Percentiles rank a stretch among this genome's conserved stretches.
These are phyloP conservation scores for Fusarium floridanum DNA, from an alignment of 2,329 filamentous ascomycete genomes.

Conservation along the genomic window DNA sequence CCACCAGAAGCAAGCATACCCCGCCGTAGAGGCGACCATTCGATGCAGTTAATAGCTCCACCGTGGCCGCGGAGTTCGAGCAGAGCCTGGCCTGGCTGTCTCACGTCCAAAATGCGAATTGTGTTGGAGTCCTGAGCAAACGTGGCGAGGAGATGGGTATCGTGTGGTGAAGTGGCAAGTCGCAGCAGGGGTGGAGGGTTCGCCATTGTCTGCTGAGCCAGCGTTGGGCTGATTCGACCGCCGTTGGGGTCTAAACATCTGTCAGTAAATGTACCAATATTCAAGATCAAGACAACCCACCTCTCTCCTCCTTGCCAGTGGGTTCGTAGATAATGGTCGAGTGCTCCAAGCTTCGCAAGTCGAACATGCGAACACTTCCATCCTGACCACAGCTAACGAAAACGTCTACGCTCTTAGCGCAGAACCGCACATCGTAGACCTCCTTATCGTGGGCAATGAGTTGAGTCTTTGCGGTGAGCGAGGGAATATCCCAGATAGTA, in stretches of 20 bases:
- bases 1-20: conserved; percentile 92
- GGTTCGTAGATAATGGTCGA: conserved; percentile 99
- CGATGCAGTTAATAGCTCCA: conserved; percentile 88
- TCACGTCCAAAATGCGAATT: conserved; percentile 94
- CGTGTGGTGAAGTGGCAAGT: conserved; percentile 91
- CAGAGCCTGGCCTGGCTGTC: conserved; percentile 94
- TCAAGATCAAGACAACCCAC: conserved; percentile 58
- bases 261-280: conserved; percentile 34
- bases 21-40: conserved; percentile 91
- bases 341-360: conserved; percentile 94
- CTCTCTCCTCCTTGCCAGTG: conserved; percentile 83
- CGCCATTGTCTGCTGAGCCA: conserved; percentile 81
- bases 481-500: conserved; percentile 99
- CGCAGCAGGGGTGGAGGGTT: conserved; percentile 83
- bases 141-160: conserved; percentile 95
- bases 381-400: conserved; percentile 98
- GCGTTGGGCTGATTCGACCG: conserved; percentile 78
- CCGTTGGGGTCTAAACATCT: conserved; percentile 63
- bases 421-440: conserved; percentile 98
- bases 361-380: conserved; percentile 98
- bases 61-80: conserved; percentile 92
- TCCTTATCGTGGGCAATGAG: conserved; percentile 99
- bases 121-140: conserved; percentile 94
- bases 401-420: conserved; percentile 97
- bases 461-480: conserved; percentile 96